Evolutionary conservation across 768 basidiomycete genomes (phyloP).

Genomic region (Scleroderma citrinum): DNA sequence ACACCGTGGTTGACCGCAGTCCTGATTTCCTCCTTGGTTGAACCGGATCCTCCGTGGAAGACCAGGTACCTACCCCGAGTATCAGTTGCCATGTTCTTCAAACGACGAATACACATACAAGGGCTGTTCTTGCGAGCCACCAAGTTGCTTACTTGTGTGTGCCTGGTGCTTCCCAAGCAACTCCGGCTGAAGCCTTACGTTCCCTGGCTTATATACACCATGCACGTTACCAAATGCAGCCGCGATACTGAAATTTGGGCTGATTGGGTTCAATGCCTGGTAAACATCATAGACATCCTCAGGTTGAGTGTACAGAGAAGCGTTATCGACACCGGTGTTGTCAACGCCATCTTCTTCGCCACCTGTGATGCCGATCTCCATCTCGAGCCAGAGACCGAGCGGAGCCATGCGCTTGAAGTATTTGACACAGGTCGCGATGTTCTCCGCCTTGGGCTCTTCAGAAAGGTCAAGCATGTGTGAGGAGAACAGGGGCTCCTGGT

Average conservation of each 20-base stretch:
- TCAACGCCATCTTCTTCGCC: conserved; percentile 99
- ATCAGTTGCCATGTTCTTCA: conserved; percentile 1
- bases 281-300: conserved; percentile 93
- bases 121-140: conserved; percentile 62
- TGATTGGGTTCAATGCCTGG: conserved; percentile 72
- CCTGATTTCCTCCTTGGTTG: conserved; percentile 90
- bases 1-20: conserved; percentile 90
- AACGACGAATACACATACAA: conserved; percentile 54
- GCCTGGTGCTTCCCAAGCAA: conserved; percentile 88
- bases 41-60: conserved; percentile 99
- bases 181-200: conserved; percentile 89
- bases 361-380: conserved; percentile 99
- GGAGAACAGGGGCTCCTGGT: conserved; percentile 85
- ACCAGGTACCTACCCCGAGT: conserved; percentile 72
- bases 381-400: conserved; percentile 94
- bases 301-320: conserved; percentile 93
- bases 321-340: conserved; percentile 93
- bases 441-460: conserved; percentile 86
- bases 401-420: conserved; percentile 96
- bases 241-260: conserved; percentile 95
- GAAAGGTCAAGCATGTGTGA: conserved; percentile 99
- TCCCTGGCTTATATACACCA: conserved; percentile 99
- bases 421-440: conserved; percentile 87
- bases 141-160: conserved; percentile 63
- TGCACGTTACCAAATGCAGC: conserved; percentile 99